These are phyloP conservation scores for Paraurostyla sp. DNA, from an alignment of 73 alveolate species.

Conservation along the genomic window DNA sequence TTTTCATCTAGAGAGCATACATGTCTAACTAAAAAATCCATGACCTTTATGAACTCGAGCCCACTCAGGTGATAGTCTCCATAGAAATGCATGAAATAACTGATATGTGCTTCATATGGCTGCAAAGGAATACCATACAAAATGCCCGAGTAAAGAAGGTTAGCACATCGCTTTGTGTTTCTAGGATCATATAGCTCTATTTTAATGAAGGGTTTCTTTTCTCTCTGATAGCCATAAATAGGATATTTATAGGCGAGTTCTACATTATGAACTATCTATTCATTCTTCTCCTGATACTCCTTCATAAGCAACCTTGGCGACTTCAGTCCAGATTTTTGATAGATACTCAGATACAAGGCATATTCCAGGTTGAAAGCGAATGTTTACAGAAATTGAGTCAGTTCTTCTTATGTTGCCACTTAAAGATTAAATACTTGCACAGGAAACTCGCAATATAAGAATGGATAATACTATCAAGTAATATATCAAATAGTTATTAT, in stretches of 20 bases:
- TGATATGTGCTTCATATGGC: constrained; percentile 95
- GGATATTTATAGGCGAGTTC: constrained; percentile 61
- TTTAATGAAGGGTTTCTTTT: constrained; percentile 82
- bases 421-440: neutral
- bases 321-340: constrained; percentile 3
- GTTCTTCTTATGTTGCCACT: neutral
- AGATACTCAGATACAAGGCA: constrained; percentile 33
- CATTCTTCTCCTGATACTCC: constrained; percentile 21
- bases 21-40: constrained; percentile 66
- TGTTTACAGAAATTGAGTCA: neutral
- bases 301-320: neutral
- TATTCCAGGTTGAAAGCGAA: constrained; percentile 56
- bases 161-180: constrained; percentile 75
- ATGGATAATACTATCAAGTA: constrained; percentile 63
- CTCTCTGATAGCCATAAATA: constrained; percentile 87
- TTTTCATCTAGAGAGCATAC: constrained; percentile 17
- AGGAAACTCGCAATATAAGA: constrained; percentile 69
- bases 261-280: constrained; percentile 60
- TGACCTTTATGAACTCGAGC: constrained; percentile 83
- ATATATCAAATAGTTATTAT: neutral
- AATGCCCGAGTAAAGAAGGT: constrained; percentile 77
- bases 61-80: constrained; percentile 89
- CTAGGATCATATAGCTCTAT: constrained; percentile 85
- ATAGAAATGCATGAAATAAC: constrained; percentile 86
- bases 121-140: constrained; percentile 72